phyloP scores from a whole-genome alignment of 106 monocot species.

The Narthecium ossifragum region DNA sequence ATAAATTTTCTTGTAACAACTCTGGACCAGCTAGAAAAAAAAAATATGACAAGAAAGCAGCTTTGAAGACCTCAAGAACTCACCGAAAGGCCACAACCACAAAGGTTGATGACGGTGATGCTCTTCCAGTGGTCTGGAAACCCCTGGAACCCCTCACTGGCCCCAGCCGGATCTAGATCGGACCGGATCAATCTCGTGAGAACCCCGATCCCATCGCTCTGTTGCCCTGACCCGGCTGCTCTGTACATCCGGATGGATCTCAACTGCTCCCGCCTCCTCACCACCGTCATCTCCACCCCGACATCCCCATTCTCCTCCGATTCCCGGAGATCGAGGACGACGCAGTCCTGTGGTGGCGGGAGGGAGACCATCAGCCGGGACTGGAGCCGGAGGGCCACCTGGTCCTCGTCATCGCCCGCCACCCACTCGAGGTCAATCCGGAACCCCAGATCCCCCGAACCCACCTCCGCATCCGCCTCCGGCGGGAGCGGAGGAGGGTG shows the following conservation, averaged over 20 bases:
- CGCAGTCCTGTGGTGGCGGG: slow-evolving; percentile 76
- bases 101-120: slow-evolving; percentile 44
- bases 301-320: slow-evolving; percentile 15
- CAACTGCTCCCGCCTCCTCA: slow-evolving; percentile 67
- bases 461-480: too few relatives aligned
- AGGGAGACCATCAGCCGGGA: slow-evolving; percentile 90
- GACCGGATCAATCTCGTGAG: slow-evolving; percentile 61
- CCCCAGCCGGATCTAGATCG: slow-evolving; percentile 16
- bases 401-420: slow-evolving; percentile 90
- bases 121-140: slow-evolving; percentile 67
- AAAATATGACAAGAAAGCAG: too few relatives aligned
- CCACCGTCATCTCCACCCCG: slow-evolving; percentile 62
- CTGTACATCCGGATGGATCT: slow-evolving; percentile 43
- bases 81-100: slow-evolving; percentile 78
- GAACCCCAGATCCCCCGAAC: slow-evolving; percentile 40
- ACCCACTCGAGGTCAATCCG: slow-evolving; percentile 94
- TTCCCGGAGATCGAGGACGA: slow-evolving; percentile 34
- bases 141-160: slow-evolving; percentile 16
- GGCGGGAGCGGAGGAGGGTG: slow-evolving; percentile 1
- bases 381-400: slow-evolving; percentile 90
- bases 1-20: too few relatives aligned
- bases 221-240: slow-evolving; percentile 59
- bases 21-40: too few relatives aligned
- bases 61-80: slow-evolving; percentile 11
- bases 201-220: slow-evolving; percentile 78